Evolutionary conservation across 371 early-diverging fungal species (phyloP), one percentile per base, ranked within the genome.

Genomic region (Phascolomyces articulosus): DNA sequence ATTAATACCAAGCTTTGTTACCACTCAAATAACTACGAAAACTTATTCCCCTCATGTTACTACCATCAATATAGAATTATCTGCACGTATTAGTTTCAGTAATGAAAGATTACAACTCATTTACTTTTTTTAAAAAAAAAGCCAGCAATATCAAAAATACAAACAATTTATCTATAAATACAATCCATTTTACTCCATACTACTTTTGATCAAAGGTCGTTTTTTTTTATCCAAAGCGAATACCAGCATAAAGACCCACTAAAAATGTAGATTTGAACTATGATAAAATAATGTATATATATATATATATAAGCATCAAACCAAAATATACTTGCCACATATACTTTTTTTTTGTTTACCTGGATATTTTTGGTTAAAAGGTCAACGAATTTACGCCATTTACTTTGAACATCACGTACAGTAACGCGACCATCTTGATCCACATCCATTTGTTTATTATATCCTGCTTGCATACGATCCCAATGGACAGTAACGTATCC

Each of bases 401-500:
- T 82, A 34, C 72, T 63, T 29, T 73, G 70, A 31, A 81, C 65
- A 60, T 85, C 84, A 0, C 70, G 65, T 20, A 49, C 62, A 1
- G 84, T 83, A 0, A 85, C 86, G 29, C 67, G 68, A 21, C 87
- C 87, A 65, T 87, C 84, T 24, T 63, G 40, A 51, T 84, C 85
- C 3, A 70, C 57, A 72, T 82, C 87, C 53, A 87, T 67, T 1
- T 67, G 28, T 2, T 62, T 61, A 4, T 29, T 67, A 20, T 77
- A 79, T 38, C 73, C 64, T 0, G 74, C 72, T 66, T 80, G 78
- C 38, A 87, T 71, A 23, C 71, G 69, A n/a, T 71, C 69, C 87
- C 87, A 87, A 65, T 87, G 74, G 21, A 87, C 75, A 9, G 77
- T 76, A 31, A 87, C 66, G 58, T 81, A 85, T 8, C 87, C 86